Conservation (phyloP, 2,329 filamentous ascomycete species). For the Phyllachora maydis region DNA sequence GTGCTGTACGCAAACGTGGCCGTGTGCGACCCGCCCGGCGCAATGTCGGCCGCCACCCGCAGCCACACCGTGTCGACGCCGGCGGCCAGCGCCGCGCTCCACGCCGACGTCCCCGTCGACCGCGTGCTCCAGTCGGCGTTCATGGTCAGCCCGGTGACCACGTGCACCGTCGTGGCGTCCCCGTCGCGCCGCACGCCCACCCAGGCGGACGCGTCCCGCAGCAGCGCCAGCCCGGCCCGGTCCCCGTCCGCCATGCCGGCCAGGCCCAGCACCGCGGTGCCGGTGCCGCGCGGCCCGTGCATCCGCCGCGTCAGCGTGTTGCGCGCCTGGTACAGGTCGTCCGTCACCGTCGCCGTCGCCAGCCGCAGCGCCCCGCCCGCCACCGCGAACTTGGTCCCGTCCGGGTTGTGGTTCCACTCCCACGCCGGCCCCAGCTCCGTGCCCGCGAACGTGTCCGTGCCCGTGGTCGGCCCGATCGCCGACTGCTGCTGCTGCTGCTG, state of each 20-base stretch:
- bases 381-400: conserved; percentile 18
- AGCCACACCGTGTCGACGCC: conserved; percentile 12
- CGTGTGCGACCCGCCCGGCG: conserved; percentile 8
- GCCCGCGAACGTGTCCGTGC: conserved; percentile 23
- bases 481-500: too few species aligned
- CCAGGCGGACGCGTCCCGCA: conserved; percentile 30
- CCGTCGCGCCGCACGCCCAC: conserved; percentile 24
- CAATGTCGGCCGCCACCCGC: conserved; percentile 14
- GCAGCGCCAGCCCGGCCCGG: conserved; percentile 25
- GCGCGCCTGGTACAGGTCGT: conserved; percentile 23
- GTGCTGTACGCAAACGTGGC: conserved; percentile 19
- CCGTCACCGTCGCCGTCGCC: conserved; percentile 26
- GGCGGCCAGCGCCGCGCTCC: conserved; percentile 3
- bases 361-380: conserved; percentile 21
- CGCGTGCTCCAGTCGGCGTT: conserved; percentile 11
- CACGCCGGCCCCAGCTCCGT: conserved; percentile 20
- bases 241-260: conserved; percentile 27
- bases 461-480: conserved; percentile 9
- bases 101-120: conserved; percentile 9
- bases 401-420: conserved; percentile 45
- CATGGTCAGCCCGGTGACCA: conserved; percentile 11
- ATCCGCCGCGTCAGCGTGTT: conserved; percentile 27
- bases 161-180: conserved; percentile 9
- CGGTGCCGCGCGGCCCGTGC: conserved; percentile 20
- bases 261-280: conserved; percentile 27